Percentiles rank a stretch among this genome's conserved stretches.
These are phyloP conservation scores for Posidonia oceanica DNA, from an alignment of 116 monocot species.

Conservation along the genomic window DNA sequence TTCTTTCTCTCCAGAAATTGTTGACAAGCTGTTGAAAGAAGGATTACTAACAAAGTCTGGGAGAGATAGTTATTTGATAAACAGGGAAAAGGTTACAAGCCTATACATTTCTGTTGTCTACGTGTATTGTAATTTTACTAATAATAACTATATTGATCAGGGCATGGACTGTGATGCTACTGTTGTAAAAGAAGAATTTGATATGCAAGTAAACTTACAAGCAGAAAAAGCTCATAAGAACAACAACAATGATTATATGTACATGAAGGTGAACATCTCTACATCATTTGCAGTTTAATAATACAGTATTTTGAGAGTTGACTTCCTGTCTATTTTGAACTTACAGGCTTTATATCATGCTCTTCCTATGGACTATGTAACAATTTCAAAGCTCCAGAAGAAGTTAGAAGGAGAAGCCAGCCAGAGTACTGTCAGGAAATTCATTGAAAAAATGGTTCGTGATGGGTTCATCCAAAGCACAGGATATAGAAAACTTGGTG, in stretches of 20 bases:
- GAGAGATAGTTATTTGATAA: slow-evolving; percentile 67
- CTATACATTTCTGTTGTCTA: slow-evolving; percentile 1
- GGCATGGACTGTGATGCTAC: slow-evolving; percentile 7
- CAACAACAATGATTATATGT: slow-evolving; percentile 39
- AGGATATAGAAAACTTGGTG: slow-evolving; percentile 66
- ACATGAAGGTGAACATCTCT: slow-evolving; percentile 61
- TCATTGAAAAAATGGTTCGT: slow-evolving; percentile 73
- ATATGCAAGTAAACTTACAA: slow-evolving; percentile 24
- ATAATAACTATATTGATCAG: slow-evolving; percentile 14
- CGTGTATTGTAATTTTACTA: background rate
- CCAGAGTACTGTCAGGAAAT: slow-evolving; percentile 57
- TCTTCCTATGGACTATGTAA: slow-evolving; percentile 89
- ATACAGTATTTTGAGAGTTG: background rate
- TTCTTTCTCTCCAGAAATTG: slow-evolving; percentile 38
- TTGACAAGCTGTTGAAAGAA: slow-evolving; percentile 59
- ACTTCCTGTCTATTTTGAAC: background rate
- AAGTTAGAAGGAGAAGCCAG: slow-evolving; percentile 77
- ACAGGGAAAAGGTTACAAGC: slow-evolving; percentile 33
- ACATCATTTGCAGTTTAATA: background rate
- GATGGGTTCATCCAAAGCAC: slow-evolving; percentile 73
- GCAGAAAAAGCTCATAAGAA: slow-evolving; percentile 22
- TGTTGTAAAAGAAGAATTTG: slow-evolving; percentile 54
- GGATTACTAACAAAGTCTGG: slow-evolving; percentile 54
- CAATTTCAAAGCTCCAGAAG: slow-evolving; percentile 66
- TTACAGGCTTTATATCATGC: slow-evolving; percentile 71